These are phyloP conservation scores for Xylogone sp. DNA, from an alignment of 2,329 filamentous ascomycete genomes.

Conservation along the genomic window DNA sequence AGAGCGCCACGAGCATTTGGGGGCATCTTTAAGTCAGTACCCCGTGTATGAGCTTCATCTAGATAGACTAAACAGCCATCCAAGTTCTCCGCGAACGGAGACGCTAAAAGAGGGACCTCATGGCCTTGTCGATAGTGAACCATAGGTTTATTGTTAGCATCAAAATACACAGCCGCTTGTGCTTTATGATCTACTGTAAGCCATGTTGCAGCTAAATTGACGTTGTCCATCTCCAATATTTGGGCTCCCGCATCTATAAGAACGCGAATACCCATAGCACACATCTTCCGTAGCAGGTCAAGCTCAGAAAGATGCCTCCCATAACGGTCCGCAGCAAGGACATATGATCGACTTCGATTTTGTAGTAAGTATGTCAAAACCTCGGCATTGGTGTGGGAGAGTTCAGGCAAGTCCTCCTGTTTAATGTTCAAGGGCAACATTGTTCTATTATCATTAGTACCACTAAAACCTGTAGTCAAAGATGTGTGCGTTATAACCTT, in stretches of 20 bases:
- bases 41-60: constrained; percentile 23
- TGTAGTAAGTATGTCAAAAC: constrained; percentile 57
- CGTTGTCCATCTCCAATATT: constrained; percentile 56
- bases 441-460: constrained; percentile 62
- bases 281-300: constrained; percentile 39
- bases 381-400: constrained; percentile 59
- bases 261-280: constrained; percentile 38
- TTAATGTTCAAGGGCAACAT: constrained; percentile 58
- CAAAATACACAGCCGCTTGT: constrained; percentile 11
- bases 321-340: constrained; percentile 37
- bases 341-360: constrained; percentile 45
- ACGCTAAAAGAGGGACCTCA: constrained; percentile 15
- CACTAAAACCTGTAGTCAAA: constrained; percentile 65
- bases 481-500: constrained; percentile 28
- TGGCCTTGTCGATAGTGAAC: constrained; percentile 14
- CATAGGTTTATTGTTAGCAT: constrained; percentile 9
- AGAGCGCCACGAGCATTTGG: constrained; percentile 12
- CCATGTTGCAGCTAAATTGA: constrained; percentile 15
- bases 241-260: constrained; percentile 63
- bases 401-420: constrained; percentile 54
- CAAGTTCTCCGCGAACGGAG: constrained; percentile 18
- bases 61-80: constrained; percentile 19
- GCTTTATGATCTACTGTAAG: constrained; percentile 12
- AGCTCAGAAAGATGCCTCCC: constrained; percentile 40
- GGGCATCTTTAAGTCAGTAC: constrained; percentile 20